Base-by-base conservation (phyloP, 768 basidiomycete species). In the Mycena rebaudengoi region DNA sequence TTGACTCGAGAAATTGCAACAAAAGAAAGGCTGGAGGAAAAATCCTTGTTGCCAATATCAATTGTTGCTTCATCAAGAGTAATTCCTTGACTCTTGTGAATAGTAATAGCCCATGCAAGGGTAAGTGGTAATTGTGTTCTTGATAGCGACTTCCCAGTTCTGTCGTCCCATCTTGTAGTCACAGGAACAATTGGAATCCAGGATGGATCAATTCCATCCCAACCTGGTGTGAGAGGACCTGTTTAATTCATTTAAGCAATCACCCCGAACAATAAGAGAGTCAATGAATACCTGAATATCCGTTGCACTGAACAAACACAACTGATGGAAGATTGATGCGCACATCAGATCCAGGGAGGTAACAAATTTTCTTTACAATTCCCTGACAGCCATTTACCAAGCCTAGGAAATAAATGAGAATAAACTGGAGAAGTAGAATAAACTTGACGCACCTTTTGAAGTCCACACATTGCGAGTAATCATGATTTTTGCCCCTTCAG, bases 381-480 rank as follows among this genome's bases (percentile, higher is more conserved):
- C 55, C 55, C 21, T 64, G 62, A 5, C 14, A 8, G n/a, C 58
- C 45, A 61, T 65, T 60, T 1, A 65, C 58, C 13, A 54, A 49
- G 1, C 54, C 41, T 55, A 18, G 20, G 16, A 11, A 7, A 21
- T 18, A 48, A 10, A 45, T 26, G 7, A 46, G 45, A 46, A 11
- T 21, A 6, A 53, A 29, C 30, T 28, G 30, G 16, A 30, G 37
- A 29, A 23, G 23, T n/a, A n/a, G n/a, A n/a, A n/a, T n/a, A n/a
- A n/a, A 18, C 13, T 37, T 46, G 7, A 30, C 26, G 2, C 7
- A 64, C 70, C 70, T 48, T 71, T 56, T 5, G 60, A 48, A 21
- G 59, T 59, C 68, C 68, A 74, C 1, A 74, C 53, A 62, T 74
- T 74, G 13, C 64, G 45, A 14, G 69, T 73, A 21, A 73, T 62